Evolutionary conservation across 2,329 filamentous ascomycete species (phyloP).

Genomic region (Aspergillus caelatus): DNA sequence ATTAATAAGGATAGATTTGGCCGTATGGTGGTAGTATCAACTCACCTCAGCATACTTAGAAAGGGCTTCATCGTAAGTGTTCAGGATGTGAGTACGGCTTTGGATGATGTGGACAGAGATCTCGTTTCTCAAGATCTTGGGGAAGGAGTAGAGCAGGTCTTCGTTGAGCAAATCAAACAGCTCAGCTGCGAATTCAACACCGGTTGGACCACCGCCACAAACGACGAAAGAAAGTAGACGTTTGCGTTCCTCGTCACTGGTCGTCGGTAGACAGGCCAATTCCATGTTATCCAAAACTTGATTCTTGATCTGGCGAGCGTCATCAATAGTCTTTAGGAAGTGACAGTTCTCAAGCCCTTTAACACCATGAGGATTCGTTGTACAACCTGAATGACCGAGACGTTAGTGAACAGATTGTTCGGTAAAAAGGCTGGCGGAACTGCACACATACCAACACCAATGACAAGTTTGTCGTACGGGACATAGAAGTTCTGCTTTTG

Average conservation of each 20-base stretch:
- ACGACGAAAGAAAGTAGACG: conserved; percentile 93
- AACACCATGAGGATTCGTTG: conserved; percentile 93
- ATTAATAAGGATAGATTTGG: conserved; percentile 8
- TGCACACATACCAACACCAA: conserved; percentile 69
- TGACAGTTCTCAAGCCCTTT: conserved; percentile 91
- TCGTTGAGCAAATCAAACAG: conserved; percentile 96
- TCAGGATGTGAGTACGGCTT: conserved; percentile 89
- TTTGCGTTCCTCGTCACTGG: conserved; percentile 80
- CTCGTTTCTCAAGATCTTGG: conserved; percentile 88
- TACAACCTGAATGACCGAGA: conserved; percentile 59
- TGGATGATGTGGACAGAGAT: conserved; percentile 98
- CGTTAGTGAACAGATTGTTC: neutral
- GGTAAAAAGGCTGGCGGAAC: neutral
- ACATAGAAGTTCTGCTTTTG: conserved; percentile 84
- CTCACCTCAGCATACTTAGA: conserved; percentile 81
- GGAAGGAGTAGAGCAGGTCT: conserved; percentile 81
- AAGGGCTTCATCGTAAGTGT: conserved; percentile 95
- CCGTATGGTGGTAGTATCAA: neutral
- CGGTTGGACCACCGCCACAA: conserved; percentile 91
- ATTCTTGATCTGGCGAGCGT: conserved; percentile 88
- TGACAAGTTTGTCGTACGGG: conserved; percentile 93
- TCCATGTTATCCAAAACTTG: conserved; percentile 88
- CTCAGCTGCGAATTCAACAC: conserved; percentile 96
- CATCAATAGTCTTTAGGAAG: conserved; percentile 93
- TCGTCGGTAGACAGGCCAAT: conserved; percentile 88